These are phyloP conservation scores for Clarkia xantiana DNA, from an alignment of 345 rosid genomes.

Conservation along the genomic window DNA sequence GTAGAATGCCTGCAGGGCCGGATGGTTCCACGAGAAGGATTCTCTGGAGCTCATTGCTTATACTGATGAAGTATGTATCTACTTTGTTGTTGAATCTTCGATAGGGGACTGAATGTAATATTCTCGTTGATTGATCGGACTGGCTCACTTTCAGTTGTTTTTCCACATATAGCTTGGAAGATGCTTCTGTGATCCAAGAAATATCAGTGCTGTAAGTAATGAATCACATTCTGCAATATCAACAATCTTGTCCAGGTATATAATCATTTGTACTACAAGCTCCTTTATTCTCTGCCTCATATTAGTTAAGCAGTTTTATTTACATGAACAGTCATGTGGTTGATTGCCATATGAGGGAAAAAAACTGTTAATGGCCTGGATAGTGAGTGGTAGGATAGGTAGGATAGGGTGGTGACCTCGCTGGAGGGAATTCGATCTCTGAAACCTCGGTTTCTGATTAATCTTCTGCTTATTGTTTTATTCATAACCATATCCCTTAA, in stretches of 20 bases:
- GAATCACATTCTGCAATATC: constrained; percentile 22
- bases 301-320: too few species aligned
- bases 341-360: too few species aligned
- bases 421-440: too few species aligned
- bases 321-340: too few species aligned
- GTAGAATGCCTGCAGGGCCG: constrained; percentile 68
- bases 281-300: neutral
- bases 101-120: constrained; percentile 1
- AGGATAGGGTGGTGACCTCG: too few species aligned
- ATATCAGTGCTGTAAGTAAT: constrained; percentile 8
- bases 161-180: constrained; percentile 36
- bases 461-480: too few species aligned
- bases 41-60: constrained; percentile 40
- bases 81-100: neutral
- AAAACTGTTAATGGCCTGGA: too few species aligned
- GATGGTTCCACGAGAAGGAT: constrained; percentile 65
- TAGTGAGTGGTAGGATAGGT: too few species aligned
- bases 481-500: too few species aligned
- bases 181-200: constrained; percentile 38
- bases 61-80: constrained; percentile 45
- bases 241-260: constrained; percentile 45
- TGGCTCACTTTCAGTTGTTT: constrained; percentile 9
- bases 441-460: too few species aligned
- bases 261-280: neutral
- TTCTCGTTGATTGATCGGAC: constrained; percentile 2